phyloP scores from a whole-genome alignment of 179 eudicot species.

The Sideroxylon spinosum region DNA sequence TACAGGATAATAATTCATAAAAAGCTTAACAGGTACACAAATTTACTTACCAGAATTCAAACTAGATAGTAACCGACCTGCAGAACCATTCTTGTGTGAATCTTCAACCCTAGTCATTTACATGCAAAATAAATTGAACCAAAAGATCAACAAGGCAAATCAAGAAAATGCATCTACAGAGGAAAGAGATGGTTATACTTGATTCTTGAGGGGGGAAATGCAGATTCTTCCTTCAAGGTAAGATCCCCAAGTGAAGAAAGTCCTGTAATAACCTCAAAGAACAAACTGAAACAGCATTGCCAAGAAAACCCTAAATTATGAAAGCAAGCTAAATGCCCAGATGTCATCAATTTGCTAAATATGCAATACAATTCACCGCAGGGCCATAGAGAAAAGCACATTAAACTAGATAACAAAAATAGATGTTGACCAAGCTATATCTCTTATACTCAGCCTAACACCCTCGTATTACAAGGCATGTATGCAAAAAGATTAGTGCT shows the following conservation, averaged over 20 bases:
- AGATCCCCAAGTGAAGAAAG: constrained; percentile 41
- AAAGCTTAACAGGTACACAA: not conserved
- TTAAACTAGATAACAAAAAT: not conserved
- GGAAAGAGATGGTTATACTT: constrained; percentile 32
- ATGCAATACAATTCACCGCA: not conserved
- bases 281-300: not conserved
- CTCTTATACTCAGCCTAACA: not conserved
- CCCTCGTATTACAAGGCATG: not conserved
- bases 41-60: constrained; percentile 35
- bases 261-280: constrained; percentile 29
- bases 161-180: not conserved
- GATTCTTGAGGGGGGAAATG: constrained; percentile 55
- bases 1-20: not conserved
- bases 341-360: not conserved
- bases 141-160: constrained; percentile 8
- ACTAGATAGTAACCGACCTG: constrained; percentile 42
- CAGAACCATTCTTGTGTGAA: constrained; percentile 43
- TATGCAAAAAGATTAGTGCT: not conserved
- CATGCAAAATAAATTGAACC: constrained; percentile 10
- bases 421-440: not conserved
- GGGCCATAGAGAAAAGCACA: too few relatives aligned
- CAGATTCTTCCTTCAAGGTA: constrained; percentile 45
- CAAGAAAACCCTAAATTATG: constrained; percentile 1
- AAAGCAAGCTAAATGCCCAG: not conserved
- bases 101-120: constrained; percentile 45